Evolutionary conservation across 2,329 filamentous ascomycete species (phyloP).

Genomic region (Talaromyces piceae): DNA sequence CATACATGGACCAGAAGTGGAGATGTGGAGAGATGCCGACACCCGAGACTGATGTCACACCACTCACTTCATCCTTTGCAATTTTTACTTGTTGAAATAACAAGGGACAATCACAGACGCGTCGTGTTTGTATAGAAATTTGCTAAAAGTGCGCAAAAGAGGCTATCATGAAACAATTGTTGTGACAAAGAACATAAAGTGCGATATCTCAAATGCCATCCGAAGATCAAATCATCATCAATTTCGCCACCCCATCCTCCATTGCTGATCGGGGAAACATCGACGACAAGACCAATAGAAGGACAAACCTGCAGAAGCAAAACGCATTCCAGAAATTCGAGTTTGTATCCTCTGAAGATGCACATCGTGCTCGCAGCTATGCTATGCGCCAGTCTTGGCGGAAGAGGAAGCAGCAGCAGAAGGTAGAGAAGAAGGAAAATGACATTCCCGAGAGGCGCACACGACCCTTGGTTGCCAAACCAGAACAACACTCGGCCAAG

Average conservation of each 20-base stretch:
- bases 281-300: background rate
- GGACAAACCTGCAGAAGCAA: background rate
- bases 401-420: slow-evolving; percentile 8
- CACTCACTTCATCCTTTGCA: background rate
- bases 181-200: background rate
- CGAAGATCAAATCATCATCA: background rate
- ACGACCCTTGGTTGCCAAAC: background rate
- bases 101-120: background rate
- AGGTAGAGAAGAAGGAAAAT: background rate
- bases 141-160: too few relatives aligned
- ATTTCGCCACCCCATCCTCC: background rate
- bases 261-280: background rate
- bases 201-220: background rate
- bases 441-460: background rate
- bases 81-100: background rate
- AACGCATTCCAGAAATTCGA: background rate
- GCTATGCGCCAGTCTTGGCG: slow-evolving; percentile 10
- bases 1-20: background rate
- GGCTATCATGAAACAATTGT: background rate
- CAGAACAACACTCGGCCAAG: background rate
- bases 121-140: background rate
- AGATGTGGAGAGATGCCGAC: background rate
- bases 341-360: slow-evolving; percentile 8
- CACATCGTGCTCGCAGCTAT: slow-evolving; percentile 8
- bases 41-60: background rate